Percentiles rank a stretch among this genome's conserved stretches.
Evolutionary conservation across 805 yeast species (phyloP).

Genomic region (Hanseniaspora valbyensis): DNA sequence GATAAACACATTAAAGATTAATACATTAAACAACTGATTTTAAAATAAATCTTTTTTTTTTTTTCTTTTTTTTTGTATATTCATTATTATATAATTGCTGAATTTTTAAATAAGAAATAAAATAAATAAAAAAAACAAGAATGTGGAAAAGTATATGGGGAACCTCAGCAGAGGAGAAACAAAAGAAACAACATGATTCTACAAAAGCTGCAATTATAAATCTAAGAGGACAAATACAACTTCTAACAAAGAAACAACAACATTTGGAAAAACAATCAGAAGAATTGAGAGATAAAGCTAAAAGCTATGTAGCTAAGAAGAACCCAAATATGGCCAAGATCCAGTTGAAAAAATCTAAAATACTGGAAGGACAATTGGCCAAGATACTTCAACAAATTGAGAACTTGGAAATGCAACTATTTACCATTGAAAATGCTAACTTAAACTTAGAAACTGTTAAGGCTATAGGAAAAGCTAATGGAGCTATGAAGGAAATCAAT

Average conservation of each 20-base stretch:
- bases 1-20: too few species aligned
- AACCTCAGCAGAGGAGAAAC: conserved; percentile 5
- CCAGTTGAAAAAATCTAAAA: conserved; percentile 82
- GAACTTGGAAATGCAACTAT: conserved; percentile 77
- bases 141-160: conserved; percentile 16
- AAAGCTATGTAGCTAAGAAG: conserved; percentile 64
- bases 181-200: conserved; percentile 39
- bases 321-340: conserved; percentile 55
- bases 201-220: conserved; percentile 90
- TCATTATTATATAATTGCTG: too few species aligned
- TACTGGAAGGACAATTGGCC: conserved; percentile 60
- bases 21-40: too few species aligned
- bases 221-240: conserved; percentile 77
- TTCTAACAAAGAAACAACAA: conserved; percentile 70
- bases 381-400: conserved; percentile 82
- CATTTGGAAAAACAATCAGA: conserved; percentile 73
- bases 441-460: conserved; percentile 95
- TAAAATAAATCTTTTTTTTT: too few species aligned
- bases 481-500: conserved; percentile 92
- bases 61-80: too few species aligned
- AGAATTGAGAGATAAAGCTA: conserved; percentile 71
- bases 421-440: conserved; percentile 88
- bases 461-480: conserved; percentile 96
- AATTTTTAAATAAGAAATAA: not conserved
- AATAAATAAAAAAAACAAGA: not conserved